A percentile compares a stretch with the other conserved stretches of the same genome.
phyloP scores from a whole-genome alignment of 148 eudicot genomes.

The Rhododendron ovatum region DNA sequence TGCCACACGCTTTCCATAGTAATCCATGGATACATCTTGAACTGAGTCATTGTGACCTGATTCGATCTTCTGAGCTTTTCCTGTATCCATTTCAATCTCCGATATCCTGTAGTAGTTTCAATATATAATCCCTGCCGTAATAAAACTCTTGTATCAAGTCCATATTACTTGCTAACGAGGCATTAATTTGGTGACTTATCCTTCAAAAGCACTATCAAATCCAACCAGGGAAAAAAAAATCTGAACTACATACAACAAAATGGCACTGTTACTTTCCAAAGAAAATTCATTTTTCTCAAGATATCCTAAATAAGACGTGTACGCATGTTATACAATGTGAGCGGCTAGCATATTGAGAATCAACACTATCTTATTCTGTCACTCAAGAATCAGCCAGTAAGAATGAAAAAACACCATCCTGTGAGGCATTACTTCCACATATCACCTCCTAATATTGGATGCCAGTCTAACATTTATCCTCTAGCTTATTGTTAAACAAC shows the following conservation, averaged over 20 bases:
- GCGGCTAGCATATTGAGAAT: not conserved
- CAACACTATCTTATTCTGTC: not conserved
- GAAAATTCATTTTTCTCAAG: not conserved
- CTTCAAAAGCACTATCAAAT: not conserved
- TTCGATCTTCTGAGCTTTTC: slow-evolving; percentile 83
- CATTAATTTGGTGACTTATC: not conserved
- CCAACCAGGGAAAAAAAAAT: not conserved
- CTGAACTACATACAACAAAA: not conserved
- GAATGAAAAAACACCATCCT: not conserved
- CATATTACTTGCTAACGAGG: not conserved
- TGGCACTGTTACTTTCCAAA: not conserved
- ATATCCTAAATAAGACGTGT: not conserved
- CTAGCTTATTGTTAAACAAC: not conserved
- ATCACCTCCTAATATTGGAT: not conserved
- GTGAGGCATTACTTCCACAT: not conserved
- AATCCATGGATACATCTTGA: slow-evolving; percentile 92
- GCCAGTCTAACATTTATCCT: not conserved
- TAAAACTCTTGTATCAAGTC: not conserved
- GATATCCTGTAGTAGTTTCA: not conserved
- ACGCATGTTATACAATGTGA: not conserved
- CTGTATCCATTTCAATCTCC: slow-evolving; percentile 20
- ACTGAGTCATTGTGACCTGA: slow-evolving; percentile 74
- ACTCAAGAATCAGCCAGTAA: not conserved
- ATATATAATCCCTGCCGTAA: not conserved
- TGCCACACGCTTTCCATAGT: slow-evolving; percentile 85